Evolutionary conservation across 1,284 basidiomycete genomes (phyloP).

Genomic region (Pascua guehoae): DNA sequence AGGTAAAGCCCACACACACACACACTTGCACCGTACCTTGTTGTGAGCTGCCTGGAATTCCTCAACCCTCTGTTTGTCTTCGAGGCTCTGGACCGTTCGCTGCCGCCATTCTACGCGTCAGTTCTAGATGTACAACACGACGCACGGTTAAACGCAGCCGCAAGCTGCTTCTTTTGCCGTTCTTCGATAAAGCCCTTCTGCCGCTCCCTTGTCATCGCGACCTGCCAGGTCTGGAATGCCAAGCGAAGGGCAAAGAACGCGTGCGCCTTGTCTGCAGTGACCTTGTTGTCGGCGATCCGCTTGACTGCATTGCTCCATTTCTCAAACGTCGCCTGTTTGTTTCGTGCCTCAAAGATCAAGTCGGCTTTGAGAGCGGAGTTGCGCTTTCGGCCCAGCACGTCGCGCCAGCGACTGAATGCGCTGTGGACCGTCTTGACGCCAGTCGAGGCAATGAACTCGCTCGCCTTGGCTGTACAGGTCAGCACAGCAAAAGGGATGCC

Average conservation of each 20-base stretch:
- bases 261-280: slow-evolving; percentile 33
- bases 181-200: slow-evolving; percentile 19
- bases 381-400: slow-evolving; percentile 16
- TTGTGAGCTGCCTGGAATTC: slow-evolving; percentile 16
- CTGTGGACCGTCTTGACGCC: slow-evolving; percentile 2
- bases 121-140: too few species aligned
- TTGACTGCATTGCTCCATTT: slow-evolving; percentile 25
- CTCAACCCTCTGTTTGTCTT: slow-evolving; percentile 10
- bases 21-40: slow-evolving; percentile 12
- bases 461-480: slow-evolving; percentile 1
- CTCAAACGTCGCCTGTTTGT: slow-evolving; percentile 11
- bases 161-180: slow-evolving; percentile 1
- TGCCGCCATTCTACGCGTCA: slow-evolving; percentile 10
- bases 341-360: slow-evolving; percentile 21
- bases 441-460: slow-evolving; percentile 2
- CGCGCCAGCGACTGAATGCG: slow-evolving; percentile 30
- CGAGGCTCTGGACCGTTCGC: slow-evolving; percentile 11
- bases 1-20: neutral
- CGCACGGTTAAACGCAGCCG: neutral
- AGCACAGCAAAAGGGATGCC: neutral
- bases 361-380: slow-evolving; percentile 25
- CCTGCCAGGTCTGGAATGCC: slow-evolving; percentile 30
- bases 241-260: slow-evolving; percentile 36
- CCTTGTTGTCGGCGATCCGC: slow-evolving; percentile 18
- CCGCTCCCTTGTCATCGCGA: slow-evolving; percentile 12